Evolutionary conservation across 2,329 filamentous ascomycete genomes (phyloP).

Genomic region (Botryotinia convoluta): DNA sequence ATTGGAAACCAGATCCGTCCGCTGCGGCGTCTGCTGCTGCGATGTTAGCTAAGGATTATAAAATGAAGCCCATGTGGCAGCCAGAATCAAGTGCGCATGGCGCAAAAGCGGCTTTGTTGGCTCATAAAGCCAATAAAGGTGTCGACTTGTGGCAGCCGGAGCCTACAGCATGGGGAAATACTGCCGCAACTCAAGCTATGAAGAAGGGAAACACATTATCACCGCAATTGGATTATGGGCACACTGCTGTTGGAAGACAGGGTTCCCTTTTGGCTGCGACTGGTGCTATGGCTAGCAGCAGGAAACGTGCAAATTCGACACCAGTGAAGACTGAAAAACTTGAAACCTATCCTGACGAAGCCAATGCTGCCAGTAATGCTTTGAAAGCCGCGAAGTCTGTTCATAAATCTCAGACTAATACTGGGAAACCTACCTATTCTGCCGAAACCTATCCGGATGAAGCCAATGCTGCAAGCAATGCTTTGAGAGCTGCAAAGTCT

Average conservation of each 20-base stretch:
- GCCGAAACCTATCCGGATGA: constrained; percentile 57
- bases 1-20: constrained; percentile 64
- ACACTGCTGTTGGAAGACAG: constrained; percentile 52
- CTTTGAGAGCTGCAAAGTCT: constrained; percentile 68
- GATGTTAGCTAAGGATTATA: constrained; percentile 57
- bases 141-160: constrained; percentile 52
- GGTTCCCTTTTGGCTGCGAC: constrained; percentile 74
- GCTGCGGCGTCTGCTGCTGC: constrained; percentile 60
- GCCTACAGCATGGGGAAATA: constrained; percentile 51
- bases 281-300: constrained; percentile 64
- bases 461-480: constrained; percentile 61
- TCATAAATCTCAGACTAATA: constrained; percentile 23
- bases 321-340: constrained; percentile 43
- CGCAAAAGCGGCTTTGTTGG: constrained; percentile 71
- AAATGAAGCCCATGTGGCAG: constrained; percentile 54
- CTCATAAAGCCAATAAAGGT: constrained; percentile 53
- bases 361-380: constrained; percentile 63
- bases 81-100: constrained; percentile 63
- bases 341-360: constrained; percentile 53
- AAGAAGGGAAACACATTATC: constrained; percentile 43
- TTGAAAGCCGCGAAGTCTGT: constrained; percentile 71
- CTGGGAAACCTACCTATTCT: constrained; percentile 48
- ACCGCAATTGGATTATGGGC: constrained; percentile 46
- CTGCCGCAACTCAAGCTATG: constrained; percentile 69
- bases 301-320: constrained; percentile 60